These are phyloP conservation scores for Aureobasidium sp. DNA, from an alignment of 2,329 filamentous ascomycete genomes.

Conservation along the genomic window DNA sequence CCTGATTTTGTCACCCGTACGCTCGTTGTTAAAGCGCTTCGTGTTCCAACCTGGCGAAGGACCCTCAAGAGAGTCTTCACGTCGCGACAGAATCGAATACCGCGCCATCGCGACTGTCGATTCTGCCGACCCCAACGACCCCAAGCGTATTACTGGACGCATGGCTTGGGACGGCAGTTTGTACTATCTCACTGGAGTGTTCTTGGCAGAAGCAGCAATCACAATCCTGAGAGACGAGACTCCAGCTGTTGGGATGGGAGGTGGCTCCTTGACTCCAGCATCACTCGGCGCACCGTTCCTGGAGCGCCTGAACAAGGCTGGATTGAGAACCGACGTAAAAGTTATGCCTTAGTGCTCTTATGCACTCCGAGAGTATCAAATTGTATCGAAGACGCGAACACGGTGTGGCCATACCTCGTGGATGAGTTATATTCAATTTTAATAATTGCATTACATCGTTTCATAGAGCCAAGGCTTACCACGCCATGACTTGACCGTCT, in stretches of 20 bases:
- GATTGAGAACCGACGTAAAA: constrained; percentile 51
- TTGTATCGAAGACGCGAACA: too few relatives aligned
- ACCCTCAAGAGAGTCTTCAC: constrained; percentile 1
- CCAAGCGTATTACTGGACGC: constrained; percentile 47
- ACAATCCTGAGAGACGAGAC: constrained; percentile 54
- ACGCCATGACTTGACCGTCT: constrained; percentile 23
- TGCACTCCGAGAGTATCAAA: too few relatives aligned
- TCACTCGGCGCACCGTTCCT: constrained; percentile 60
- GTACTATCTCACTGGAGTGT: constrained; percentile 59
- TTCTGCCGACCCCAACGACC: constrained; percentile 30
- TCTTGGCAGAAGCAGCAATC: constrained; percentile 55
- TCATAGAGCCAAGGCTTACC: constrained; percentile 14
- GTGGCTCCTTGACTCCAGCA: constrained; percentile 64
- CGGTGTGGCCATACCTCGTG: too few relatives aligned
- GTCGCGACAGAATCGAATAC: constrained; percentile 42
- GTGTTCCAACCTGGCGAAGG: constrained; percentile 44
- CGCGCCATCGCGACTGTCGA: constrained; percentile 57
- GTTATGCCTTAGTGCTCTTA: constrained; percentile 20
- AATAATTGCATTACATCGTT: not conserved
- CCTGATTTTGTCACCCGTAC: constrained; percentile 43
- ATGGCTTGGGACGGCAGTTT: constrained; percentile 51
- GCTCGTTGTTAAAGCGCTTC: constrained; percentile 40
- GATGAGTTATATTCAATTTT: not conserved
- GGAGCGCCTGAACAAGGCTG: constrained; percentile 51
- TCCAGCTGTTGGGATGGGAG: constrained; percentile 44